These are phyloP conservation scores for Yarrowia sp. DNA, from an alignment of 805 yeast genomes.

Conservation along the genomic window DNA sequence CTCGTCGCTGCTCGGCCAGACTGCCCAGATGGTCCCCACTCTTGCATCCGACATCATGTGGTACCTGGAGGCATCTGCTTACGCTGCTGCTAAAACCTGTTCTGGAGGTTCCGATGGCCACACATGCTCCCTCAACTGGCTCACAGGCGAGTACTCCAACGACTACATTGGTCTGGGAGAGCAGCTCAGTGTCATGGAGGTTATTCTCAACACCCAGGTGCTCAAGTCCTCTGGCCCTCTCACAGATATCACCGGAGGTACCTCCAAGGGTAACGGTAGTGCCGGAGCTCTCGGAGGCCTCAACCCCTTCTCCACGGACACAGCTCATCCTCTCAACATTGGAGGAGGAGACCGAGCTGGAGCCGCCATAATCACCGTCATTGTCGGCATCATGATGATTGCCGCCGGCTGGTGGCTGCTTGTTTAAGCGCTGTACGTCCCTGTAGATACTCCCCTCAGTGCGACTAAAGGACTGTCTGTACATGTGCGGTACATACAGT, in stretches of 20 bases:
- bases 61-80: slow-evolving; percentile 51
- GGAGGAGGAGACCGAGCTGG: slow-evolving; percentile 32
- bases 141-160: slow-evolving; percentile 56
- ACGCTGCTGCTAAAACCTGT: slow-evolving; percentile 75
- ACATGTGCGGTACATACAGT: no score
- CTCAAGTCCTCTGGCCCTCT: slow-evolving; percentile 52
- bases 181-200: slow-evolving; percentile 74
- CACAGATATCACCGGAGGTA: slow-evolving; percentile 62
- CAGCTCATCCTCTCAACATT: slow-evolving; percentile 27
- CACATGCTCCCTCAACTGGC: slow-evolving; percentile 81
- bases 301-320: slow-evolving; percentile 19
- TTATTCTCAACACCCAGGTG: slow-evolving; percentile 47
- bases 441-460: not conserved
- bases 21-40: slow-evolving; percentile 58
- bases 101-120: slow-evolving; percentile 76
- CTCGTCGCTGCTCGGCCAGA: slow-evolving; percentile 60
- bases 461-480: not conserved
- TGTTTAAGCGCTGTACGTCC: not conserved
- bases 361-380: slow-evolving; percentile 32
- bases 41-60: slow-evolving; percentile 44
- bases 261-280: slow-evolving; percentile 61
- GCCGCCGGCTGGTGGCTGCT: slow-evolving; percentile 31
- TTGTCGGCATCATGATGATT: slow-evolving; percentile 28
- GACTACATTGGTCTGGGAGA: slow-evolving; percentile 71
- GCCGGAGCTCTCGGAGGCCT: slow-evolving; percentile 53